These are phyloP conservation scores for Penicillium riverlandense DNA, from an alignment of 495 filamentous ascomycete genomes.

Conservation along the genomic window DNA sequence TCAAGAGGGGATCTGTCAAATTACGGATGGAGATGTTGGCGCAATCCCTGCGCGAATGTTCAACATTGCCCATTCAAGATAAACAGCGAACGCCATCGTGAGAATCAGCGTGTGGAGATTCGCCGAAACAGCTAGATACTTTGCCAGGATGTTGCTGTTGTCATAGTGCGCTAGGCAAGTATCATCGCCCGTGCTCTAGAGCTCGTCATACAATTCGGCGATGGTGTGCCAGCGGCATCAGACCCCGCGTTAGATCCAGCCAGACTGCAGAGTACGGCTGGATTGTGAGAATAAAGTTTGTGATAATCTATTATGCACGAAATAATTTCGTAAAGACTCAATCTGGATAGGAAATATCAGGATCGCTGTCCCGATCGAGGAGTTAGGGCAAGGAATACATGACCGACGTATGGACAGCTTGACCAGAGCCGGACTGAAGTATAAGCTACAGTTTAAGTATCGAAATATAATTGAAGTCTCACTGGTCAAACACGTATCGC, in stretches of 20 bases:
- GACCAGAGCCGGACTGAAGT: no score
- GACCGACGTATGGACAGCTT: no score
- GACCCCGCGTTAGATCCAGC: neutral
- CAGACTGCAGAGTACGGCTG: neutral
- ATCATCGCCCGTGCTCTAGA: constrained; percentile 2
- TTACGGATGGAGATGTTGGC: constrained; percentile 2
- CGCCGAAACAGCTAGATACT: neutral
- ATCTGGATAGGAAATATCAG: no score
- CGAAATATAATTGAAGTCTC: no score
- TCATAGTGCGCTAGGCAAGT: constrained; percentile 2
- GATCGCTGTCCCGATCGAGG: no score
- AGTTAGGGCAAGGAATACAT: no score
- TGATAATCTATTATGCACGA: no score
- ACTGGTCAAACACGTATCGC: no score
- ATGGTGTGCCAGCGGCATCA: constrained; percentile 16
- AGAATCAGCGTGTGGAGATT: neutral
- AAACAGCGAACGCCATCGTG: neutral
- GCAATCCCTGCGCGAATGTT: constrained; percentile 12
- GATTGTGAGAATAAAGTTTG: no score
- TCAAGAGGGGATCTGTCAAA: constrained; percentile 1
- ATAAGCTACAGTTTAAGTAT: no score
- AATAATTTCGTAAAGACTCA: no score
- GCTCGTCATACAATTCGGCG: constrained; percentile 15
- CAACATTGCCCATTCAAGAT: neutral
- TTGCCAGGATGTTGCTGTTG: neutral